Percentiles rank a stretch among this genome's conserved stretches.
phyloP scores from a whole-genome alignment of 2,329 filamentous ascomycete species.

The Cryphonectria radicalis region DNA sequence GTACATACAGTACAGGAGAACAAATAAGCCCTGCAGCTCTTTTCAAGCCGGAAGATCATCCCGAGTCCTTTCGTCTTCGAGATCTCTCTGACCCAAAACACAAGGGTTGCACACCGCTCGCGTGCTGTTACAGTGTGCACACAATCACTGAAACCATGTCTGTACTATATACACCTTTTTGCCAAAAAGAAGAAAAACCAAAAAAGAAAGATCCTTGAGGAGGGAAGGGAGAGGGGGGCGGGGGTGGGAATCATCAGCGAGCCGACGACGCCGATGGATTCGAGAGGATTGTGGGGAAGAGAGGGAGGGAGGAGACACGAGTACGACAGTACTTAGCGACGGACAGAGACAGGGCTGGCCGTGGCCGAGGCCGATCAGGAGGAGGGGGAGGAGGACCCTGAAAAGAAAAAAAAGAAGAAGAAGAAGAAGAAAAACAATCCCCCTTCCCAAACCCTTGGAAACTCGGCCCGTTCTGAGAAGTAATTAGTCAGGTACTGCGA shows the following conservation, averaged over 20 bases:
- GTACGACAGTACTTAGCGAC: too few species aligned
- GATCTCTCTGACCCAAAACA: not conserved
- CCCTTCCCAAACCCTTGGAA: not conserved
- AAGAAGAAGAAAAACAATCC: too few species aligned
- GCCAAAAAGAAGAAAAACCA: not conserved
- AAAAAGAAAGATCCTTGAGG: not conserved
- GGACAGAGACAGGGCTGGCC: not conserved
- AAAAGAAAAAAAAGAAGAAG: too few species aligned
- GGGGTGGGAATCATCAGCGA: not conserved
- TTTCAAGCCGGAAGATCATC: not conserved
- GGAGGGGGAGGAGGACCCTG: not conserved
- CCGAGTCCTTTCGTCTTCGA: not conserved
- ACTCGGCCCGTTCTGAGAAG: too few species aligned
- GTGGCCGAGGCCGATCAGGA: not conserved
- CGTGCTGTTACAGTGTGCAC: not conserved
- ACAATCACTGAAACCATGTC: too few species aligned
- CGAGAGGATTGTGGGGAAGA: not conserved
- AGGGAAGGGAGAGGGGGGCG: too few species aligned
- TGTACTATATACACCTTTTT: not conserved
- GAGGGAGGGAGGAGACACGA: not conserved
- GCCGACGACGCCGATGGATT: constrained; percentile 3
- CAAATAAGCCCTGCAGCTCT: not conserved
- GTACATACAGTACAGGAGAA: not conserved
- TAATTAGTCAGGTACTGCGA: not conserved
- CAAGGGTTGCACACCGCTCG: not conserved